A percentile compares a stretch with the other conserved stretches of the same genome.
Conservation (phyloP, 176 grass and related monocot species). For the Bromus sterilis region DNA sequence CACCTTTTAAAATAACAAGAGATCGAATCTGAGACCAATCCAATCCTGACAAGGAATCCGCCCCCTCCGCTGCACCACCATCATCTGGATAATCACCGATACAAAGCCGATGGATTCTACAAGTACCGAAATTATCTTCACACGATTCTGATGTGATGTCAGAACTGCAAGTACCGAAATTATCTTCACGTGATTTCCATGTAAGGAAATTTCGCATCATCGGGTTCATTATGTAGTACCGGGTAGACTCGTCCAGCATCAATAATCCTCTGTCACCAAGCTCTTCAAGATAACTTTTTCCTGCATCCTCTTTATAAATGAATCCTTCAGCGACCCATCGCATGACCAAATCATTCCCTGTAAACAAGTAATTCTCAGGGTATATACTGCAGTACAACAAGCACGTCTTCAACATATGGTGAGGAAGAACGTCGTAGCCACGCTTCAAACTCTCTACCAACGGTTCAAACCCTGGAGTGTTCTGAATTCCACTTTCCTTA, state of each 20-base stretch:
- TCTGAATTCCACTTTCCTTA: background rate
- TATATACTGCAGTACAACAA: background rate
- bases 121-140: background rate
- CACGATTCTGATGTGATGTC: no score
- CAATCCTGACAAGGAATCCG: background rate
- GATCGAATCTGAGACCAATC: background rate
- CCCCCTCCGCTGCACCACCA: background rate
- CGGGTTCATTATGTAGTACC: background rate
- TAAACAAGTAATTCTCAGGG: background rate
- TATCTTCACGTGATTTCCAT: background rate
- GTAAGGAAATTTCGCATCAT: background rate
- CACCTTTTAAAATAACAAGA: background rate
- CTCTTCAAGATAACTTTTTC: background rate
- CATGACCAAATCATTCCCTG: background rate
- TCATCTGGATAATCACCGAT: rapidly evolving
- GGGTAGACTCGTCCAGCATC: no score
- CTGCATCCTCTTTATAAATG: background rate
- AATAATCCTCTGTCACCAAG: background rate
- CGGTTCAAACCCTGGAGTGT: background rate
- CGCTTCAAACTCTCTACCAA: background rate
- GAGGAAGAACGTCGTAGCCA: background rate
- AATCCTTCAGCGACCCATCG: background rate
- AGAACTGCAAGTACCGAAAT: background rate
- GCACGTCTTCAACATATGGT: background rate
- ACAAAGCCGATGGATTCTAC: background rate